phyloP scores from a whole-genome alignment of 495 filamentous ascomycete genomes.

The Durotheca rogersii region DNA sequence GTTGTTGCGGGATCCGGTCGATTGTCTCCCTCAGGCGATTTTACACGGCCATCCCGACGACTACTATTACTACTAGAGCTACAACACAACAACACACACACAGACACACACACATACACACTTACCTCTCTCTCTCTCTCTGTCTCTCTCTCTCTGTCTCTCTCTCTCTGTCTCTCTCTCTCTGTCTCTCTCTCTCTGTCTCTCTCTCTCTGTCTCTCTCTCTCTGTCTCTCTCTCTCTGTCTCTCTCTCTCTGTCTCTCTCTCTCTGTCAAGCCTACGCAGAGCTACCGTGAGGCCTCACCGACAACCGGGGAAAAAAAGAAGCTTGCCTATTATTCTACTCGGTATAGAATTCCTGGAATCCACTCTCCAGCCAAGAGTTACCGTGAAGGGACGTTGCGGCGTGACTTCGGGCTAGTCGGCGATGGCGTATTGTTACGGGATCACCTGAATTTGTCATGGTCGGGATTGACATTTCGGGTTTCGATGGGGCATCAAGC shows the following conservation, averaged over 20 bases:
- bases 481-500: constrained; percentile 1
- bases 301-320: too few species aligned
- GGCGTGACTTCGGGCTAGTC: constrained; percentile 29
- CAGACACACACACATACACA: too few species aligned
- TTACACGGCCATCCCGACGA: constrained; percentile 5
- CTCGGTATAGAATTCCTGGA: constrained; percentile 16
- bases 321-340: too few species aligned
- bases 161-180: too few species aligned
- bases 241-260: background rate
- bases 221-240: background rate
- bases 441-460: constrained; percentile 28
- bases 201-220: too few species aligned
- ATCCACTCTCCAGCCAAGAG: constrained; percentile 11
- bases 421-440: constrained; percentile 27
- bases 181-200: too few species aligned
- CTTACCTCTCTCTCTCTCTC: too few species aligned
- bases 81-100: too few species aligned
- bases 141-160: too few species aligned
- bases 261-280: too few species aligned
- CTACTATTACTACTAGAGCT: too few species aligned
- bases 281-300: too few species aligned
- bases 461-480: constrained; percentile 12
- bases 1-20: constrained; percentile 9
- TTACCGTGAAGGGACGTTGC: constrained; percentile 24
- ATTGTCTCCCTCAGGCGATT: constrained; percentile 18